Conservation (phyloP, 805 yeast genomes). For the Candida arabinofermentans region DNA sequence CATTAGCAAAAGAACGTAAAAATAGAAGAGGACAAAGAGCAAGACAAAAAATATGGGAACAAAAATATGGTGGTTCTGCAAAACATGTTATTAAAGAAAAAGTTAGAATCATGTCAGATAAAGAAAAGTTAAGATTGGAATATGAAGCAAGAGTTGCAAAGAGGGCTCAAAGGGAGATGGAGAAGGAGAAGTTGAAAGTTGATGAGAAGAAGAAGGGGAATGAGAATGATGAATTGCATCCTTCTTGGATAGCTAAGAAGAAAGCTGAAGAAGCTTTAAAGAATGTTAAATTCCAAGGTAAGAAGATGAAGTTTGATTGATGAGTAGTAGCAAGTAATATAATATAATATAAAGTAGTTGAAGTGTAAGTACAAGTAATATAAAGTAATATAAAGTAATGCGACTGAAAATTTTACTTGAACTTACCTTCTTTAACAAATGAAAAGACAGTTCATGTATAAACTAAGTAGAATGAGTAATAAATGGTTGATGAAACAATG, state of each 20-base stretch:
- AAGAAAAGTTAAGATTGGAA: slow-evolving; percentile 57
- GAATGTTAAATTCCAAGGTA: slow-evolving; percentile 73
- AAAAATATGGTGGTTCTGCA: slow-evolving; percentile 81
- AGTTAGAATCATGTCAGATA: slow-evolving; percentile 49
- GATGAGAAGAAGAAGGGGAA: not conserved
- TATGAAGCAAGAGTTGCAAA: slow-evolving; percentile 69
- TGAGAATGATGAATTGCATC: slow-evolving; percentile 57
- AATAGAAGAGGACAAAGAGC: slow-evolving; percentile 97
- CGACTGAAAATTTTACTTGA: too few relatives aligned
- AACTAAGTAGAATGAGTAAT: not conserved
- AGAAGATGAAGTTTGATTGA: slow-evolving; percentile 78
- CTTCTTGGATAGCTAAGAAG: slow-evolving; percentile 97
- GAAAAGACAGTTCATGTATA: too few relatives aligned
- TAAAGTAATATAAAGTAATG: too few relatives aligned
- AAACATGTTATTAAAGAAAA: slow-evolving; percentile 70
- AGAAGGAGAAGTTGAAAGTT: slow-evolving; percentile 11
- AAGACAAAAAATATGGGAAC: slow-evolving; percentile 94
- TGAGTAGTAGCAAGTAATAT: slow-evolving; percentile 15
- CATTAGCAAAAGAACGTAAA: slow-evolving; percentile 55
- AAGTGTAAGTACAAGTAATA: too few relatives aligned
- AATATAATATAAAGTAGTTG: too few relatives aligned
- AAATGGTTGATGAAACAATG: not conserved
- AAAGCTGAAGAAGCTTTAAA: slow-evolving; percentile 62
- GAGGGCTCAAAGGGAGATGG: slow-evolving; percentile 47
- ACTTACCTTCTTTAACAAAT: too few relatives aligned